Conservation (phyloP, 208 protist genomes). For the Leishmania guyanensis region DNA sequence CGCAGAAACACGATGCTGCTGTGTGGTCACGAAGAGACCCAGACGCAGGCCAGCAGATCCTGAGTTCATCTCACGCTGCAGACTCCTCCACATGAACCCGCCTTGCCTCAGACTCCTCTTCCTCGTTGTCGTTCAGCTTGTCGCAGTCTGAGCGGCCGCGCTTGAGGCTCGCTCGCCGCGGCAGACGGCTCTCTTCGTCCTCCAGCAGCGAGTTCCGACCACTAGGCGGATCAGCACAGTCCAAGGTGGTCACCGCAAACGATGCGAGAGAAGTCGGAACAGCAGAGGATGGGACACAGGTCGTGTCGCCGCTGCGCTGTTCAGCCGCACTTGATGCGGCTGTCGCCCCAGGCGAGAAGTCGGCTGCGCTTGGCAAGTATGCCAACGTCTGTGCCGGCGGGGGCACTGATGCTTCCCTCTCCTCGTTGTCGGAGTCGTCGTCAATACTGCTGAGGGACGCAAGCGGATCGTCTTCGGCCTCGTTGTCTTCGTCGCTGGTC, state of each 20-base stretch:
- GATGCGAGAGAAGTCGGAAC: not conserved
- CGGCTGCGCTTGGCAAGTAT: not conserved
- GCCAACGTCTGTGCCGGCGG: not conserved
- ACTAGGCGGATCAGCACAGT: conserved; percentile 21
- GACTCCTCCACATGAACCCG: conserved; percentile 15
- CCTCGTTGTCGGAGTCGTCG: conserved; percentile 13
- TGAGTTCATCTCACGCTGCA: not conserved
- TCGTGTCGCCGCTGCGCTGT: conserved; percentile 3
- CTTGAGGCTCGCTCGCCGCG: conserved; percentile 24
- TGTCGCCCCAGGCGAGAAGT: not conserved
- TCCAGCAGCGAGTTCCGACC: conserved; percentile 25
- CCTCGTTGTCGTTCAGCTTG: conserved; percentile 20
- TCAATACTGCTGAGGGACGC: conserved; percentile 27
- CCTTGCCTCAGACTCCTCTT: conserved; percentile 23
- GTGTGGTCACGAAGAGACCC: not conserved
- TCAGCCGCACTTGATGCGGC: conserved; percentile 4
- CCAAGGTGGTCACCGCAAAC: not conserved
- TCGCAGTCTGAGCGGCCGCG: conserved; percentile 14
- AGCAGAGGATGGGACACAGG: not conserved
- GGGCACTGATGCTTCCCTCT: not conserved
- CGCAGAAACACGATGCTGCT: not conserved
- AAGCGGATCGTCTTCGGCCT: conserved; percentile 21
- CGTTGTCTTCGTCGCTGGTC: conserved; percentile 3
- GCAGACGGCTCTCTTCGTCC: conserved; percentile 33
- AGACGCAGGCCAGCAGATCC: not conserved